phyloP scores from a whole-genome alignment of 2,329 filamentous ascomycete species.

The Colletotrichum neosansevieriae region DNA sequence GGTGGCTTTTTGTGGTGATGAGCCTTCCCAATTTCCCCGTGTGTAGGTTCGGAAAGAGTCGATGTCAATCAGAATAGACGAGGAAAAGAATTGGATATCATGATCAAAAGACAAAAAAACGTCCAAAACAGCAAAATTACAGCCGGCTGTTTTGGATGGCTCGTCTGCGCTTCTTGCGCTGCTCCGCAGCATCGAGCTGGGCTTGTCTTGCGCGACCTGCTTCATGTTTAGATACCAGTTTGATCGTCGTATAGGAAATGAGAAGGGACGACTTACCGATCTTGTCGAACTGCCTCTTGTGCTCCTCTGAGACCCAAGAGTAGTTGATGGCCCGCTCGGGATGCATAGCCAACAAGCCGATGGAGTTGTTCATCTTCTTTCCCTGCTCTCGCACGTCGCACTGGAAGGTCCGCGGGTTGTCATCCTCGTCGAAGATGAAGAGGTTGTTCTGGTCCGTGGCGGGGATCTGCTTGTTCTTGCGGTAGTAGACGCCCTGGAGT shows the following conservation, averaged over 20 bases:
- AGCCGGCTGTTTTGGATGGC: conserved; percentile 39
- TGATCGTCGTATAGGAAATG: too few species aligned
- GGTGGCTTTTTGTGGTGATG: background rate
- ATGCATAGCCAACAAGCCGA: conserved; percentile 47
- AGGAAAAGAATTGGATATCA: conserved; percentile 25
- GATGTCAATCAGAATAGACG: background rate
- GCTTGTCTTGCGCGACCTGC: conserved; percentile 38
- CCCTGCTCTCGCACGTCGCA: conserved; percentile 44
- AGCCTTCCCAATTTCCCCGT: background rate
- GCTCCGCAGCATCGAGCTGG: conserved; percentile 39
- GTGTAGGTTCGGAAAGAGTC: background rate
- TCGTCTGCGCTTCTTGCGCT: conserved; percentile 37
- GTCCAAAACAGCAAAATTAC: background rate
- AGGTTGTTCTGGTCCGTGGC: conserved; percentile 38
- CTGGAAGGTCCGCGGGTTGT: conserved; percentile 40
- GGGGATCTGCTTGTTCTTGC: conserved; percentile 43
- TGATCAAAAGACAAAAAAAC: background rate
- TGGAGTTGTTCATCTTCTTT: conserved; percentile 44
- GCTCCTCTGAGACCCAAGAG: conserved; percentile 46
- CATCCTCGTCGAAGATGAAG: conserved; percentile 40
- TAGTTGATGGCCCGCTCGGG: conserved; percentile 51
- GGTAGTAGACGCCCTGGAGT: conserved; percentile 41
- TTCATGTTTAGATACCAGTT: background rate
- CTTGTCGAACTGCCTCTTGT: conserved; percentile 43
- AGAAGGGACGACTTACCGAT: conserved; percentile 44